Evolutionary conservation across 2,329 filamentous ascomycete species (phyloP), one percentile per base, ranked within the genome.

Genomic region (Neoarthrinium moseri): DNA sequence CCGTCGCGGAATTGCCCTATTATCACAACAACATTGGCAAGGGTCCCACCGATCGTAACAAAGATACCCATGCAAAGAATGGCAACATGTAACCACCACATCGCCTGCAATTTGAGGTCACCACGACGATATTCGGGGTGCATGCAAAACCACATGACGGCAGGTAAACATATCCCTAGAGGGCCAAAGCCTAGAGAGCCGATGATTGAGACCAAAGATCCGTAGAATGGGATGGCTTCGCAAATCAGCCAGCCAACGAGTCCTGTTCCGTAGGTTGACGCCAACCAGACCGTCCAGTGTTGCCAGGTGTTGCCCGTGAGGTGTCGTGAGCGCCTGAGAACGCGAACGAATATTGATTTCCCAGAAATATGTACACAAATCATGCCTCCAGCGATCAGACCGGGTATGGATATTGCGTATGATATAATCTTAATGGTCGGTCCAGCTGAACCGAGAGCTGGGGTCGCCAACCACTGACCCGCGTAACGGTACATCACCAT

Each of bases 401-500:
- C 23, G 1, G 36, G 36, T 2, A 39, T 23, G 5, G 36, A 23
- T 0, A 39, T 23, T 15, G 21, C 36, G n/a, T 39, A 39, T 15
- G 36, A 23, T 10, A 39, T 22, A n/a, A 23, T 39, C 36, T 39
- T 39, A 22, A 39, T 15, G 7, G 23, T 26, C 6, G 36, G 36
- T 6, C 36, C 36, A 7, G 36, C 36, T 4, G 21, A 24, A 7
- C 36, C 36, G 2, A 39, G 23, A 1, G 36, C 20, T 3, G 36
- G 36, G 2, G 36, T 24, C 3, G 36, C 36, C 20, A 39, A 10
- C 36, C 36, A 39, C 22, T 39, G 36, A 2, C 36, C 36, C 5
- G 21, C 20, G 6, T 17, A 39, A n/a, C 36, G 36, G 12, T 39
- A 39, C 36, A 39, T 39, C 20, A 39, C 36, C 23, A 24, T 26